phyloP scores from a whole-genome alignment of 208 protist genomes.

The Balamuthia mandrillaris region DNA sequence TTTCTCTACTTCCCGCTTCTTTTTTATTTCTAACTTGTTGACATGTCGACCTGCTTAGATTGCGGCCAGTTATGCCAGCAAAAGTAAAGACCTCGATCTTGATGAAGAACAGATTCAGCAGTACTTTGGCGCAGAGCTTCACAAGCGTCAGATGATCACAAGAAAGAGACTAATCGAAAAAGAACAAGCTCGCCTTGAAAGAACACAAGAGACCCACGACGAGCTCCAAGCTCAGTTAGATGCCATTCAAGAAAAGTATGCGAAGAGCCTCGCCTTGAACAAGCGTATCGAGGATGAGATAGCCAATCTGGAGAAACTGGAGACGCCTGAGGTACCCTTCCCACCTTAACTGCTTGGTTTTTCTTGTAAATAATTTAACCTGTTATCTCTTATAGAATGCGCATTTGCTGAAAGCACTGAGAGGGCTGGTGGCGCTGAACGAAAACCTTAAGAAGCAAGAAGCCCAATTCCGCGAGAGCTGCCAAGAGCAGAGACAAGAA shows the following conservation, averaged over 20 bases:
- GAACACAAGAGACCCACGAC: neutral
- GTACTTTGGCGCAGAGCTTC: slow-evolving; percentile 35
- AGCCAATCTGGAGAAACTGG: slow-evolving; percentile 60
- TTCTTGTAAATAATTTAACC: slow-evolving; percentile 7
- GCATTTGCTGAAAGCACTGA: slow-evolving; percentile 46
- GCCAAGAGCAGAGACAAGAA: slow-evolving; percentile 64
- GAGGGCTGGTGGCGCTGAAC: slow-evolving; percentile 59
- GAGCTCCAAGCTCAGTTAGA: slow-evolving; percentile 34
- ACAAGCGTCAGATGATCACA: slow-evolving; percentile 25
- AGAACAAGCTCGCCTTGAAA: neutral
- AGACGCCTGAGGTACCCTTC: slow-evolving; percentile 63
- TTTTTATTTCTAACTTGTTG: neutral
- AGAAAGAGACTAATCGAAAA: slow-evolving; percentile 18
- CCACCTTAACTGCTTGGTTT: neutral
- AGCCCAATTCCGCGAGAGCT: slow-evolving; percentile 61
- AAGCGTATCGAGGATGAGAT: slow-evolving; percentile 56
- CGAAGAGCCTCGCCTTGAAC: slow-evolving; percentile 44
- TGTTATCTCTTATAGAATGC: slow-evolving; percentile 54
- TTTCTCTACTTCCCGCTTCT: neutral
- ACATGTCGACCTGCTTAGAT: neutral
- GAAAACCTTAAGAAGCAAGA: slow-evolving; percentile 70
- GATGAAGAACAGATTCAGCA: slow-evolving; percentile 23
- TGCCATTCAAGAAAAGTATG: slow-evolving; percentile 18
- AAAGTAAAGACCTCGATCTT: slow-evolving; percentile 8
- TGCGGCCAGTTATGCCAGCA: slow-evolving; percentile 2